phyloP scores from a whole-genome alignment of 257 asterid species.

The Nicotiana obtusifolia region DNA sequence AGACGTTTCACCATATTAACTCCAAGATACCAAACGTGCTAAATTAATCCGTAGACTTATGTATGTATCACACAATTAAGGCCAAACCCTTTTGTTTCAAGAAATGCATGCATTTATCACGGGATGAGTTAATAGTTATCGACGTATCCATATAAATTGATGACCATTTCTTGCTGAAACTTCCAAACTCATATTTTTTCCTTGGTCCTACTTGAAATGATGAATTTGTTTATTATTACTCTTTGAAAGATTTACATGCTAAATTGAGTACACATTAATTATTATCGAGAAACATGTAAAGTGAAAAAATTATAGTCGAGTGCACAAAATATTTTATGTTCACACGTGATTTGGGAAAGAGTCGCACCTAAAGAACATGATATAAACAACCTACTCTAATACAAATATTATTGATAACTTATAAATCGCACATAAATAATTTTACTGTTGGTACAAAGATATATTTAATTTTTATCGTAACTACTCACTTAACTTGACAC shows the following conservation, averaged over 20 bases:
- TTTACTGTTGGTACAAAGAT: too few species aligned
- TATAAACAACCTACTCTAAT: too few species aligned
- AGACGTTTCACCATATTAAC: not conserved
- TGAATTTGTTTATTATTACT: not conserved
- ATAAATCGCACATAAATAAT: too few species aligned
- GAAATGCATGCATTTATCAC: not conserved
- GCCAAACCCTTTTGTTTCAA: not conserved
- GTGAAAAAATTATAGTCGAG: too few species aligned
- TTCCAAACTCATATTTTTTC: not conserved
- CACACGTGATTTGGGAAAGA: rapidly evolving
- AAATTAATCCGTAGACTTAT: not conserved
- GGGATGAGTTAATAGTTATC: not conserved
- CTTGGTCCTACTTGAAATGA: not conserved
- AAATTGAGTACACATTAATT: too few species aligned
- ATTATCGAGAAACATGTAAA: too few species aligned
- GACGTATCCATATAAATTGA: not conserved
- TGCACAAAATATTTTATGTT: too few species aligned
- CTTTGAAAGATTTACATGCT: not conserved
- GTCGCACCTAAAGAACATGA: too few species aligned
- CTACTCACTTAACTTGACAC: too few species aligned
- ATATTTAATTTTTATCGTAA: too few species aligned
- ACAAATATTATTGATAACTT: too few species aligned
- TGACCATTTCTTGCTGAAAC: not conserved
- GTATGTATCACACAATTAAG: not conserved
- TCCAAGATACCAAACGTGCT: not conserved